Percentiles rank a stretch among this genome's conserved stretches.
Conservation (phyloP, 768 basidiomycete species). For the Calocybe cyanea region DNA sequence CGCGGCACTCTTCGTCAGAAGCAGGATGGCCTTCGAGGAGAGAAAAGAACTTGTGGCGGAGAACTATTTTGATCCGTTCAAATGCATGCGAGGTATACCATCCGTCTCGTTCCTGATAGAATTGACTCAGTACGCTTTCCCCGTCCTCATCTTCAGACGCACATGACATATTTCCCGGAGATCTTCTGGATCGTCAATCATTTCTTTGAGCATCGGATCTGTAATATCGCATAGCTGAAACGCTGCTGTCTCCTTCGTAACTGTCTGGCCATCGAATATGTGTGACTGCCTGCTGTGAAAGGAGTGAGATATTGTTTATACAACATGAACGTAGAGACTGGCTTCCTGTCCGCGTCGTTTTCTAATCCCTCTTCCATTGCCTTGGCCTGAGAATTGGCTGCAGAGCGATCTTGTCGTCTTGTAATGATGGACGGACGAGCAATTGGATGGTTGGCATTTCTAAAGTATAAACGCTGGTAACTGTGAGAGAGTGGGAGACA, state of each 20-base stretch:
- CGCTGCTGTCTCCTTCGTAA: slow-evolving; percentile 83
- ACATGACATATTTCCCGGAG: slow-evolving; percentile 75
- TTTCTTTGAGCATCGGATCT: slow-evolving; percentile 77
- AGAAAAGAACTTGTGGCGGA: slow-evolving; percentile 83
- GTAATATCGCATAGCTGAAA: slow-evolving; percentile 93
- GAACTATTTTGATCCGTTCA: slow-evolving; percentile 79
- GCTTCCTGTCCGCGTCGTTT: slow-evolving; percentile 44
- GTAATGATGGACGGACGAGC: slow-evolving; percentile 72
- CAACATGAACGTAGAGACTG: slow-evolving; percentile 1
- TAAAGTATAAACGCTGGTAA: slow-evolving; percentile 90
- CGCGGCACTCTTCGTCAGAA: slow-evolving; percentile 69
- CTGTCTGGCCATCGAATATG: slow-evolving; percentile 80
- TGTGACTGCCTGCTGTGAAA: slow-evolving; percentile 62
- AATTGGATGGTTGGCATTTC: slow-evolving; percentile 81
- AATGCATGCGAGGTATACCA: slow-evolving; percentile 81
- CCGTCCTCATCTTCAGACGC: slow-evolving; percentile 23
- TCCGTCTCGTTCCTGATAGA: slow-evolving; percentile 73
- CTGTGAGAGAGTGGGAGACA: slow-evolving; percentile 34
- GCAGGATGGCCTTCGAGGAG: slow-evolving; percentile 69
- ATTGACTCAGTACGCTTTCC: not conserved
- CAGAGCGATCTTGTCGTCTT: slow-evolving; percentile 57
- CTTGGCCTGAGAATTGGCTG: slow-evolving; percentile 35
- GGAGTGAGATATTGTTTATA: slow-evolving; percentile 5
- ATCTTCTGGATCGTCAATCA: slow-evolving; percentile 74
- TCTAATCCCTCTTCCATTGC: slow-evolving; percentile 35